phyloP scores from a whole-genome alignment of 2,329 filamentous ascomycete species.

The Zasmidium citrigriseum region DNA sequence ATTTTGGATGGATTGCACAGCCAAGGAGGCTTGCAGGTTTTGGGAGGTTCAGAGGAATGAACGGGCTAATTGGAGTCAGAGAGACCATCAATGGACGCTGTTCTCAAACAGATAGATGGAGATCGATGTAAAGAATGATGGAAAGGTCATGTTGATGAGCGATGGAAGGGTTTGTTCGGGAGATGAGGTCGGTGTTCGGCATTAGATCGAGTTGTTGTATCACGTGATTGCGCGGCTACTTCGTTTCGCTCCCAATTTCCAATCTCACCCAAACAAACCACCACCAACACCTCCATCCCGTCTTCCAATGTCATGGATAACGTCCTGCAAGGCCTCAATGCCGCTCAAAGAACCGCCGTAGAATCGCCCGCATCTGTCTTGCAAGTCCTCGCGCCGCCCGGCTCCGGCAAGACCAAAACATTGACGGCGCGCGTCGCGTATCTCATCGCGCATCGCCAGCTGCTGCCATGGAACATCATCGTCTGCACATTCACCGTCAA shows the following conservation, averaged over 20 bases:
- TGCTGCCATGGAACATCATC: conserved; percentile 82
- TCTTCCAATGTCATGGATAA: conserved; percentile 46
- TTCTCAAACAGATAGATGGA: too few species aligned
- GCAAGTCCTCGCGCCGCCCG: conserved; percentile 64
- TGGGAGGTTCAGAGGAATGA: too few species aligned
- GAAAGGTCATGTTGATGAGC: too few species aligned
- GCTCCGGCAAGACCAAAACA: conserved; percentile 90
- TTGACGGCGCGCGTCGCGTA: conserved; percentile 90
- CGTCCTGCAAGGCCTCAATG: conserved; percentile 64
- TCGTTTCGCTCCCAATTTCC: not conserved
- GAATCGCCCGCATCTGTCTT: conserved; percentile 61
- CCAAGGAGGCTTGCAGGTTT: too few species aligned
- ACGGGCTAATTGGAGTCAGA: too few species aligned
- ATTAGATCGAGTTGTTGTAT: not conserved
- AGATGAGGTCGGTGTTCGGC: not conserved
- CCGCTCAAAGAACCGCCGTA: conserved; percentile 64
- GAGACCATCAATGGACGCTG: too few species aligned
- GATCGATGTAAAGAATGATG: too few species aligned
- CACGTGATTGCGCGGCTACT: conserved; percentile 1
- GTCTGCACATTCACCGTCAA: conserved; percentile 98
- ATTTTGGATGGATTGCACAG: too few species aligned
- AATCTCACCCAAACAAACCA: not conserved
- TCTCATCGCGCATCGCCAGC: conserved; percentile 70
- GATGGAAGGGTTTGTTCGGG: not conserved
- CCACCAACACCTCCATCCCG: not conserved